Conservation (phyloP, 805 yeast genomes). For the Myxozyma melibiosi region DNA sequence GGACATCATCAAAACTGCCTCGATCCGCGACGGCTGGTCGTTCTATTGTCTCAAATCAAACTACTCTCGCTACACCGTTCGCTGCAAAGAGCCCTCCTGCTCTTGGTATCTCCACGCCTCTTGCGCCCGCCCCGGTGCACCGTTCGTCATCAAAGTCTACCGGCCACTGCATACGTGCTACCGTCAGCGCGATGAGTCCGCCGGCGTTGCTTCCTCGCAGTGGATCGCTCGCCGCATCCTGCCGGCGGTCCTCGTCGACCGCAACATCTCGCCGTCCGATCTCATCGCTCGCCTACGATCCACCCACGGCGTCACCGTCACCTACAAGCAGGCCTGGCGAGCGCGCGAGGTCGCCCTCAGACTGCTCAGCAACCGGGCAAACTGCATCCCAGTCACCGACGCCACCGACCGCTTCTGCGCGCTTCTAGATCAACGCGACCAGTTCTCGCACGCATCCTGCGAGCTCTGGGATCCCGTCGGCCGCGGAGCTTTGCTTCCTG, state of each 20-base stretch:
- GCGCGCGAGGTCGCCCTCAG: conserved; percentile 23
- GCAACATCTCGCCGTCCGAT: conserved; percentile 15
- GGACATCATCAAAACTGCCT: conserved; percentile 16
- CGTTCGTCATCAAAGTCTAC: conserved; percentile 21
- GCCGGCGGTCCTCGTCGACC: conserved; percentile 8
- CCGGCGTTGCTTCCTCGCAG: conserved; percentile 18
- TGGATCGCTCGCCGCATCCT: conserved; percentile 26
- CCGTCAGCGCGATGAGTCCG: neutral
- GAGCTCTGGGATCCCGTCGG: conserved; percentile 23
- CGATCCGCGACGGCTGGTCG: conserved; percentile 27
- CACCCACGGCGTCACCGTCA: conserved; percentile 9
- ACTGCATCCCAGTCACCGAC: conserved; percentile 10
- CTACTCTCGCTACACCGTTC: conserved; percentile 22
- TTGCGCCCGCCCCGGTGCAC: conserved; percentile 1
- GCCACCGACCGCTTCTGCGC: neutral
- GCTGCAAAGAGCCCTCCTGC: conserved; percentile 25
- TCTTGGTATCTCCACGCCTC: conserved; percentile 31
- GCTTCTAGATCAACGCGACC: conserved; percentile 1
- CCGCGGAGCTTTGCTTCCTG: conserved; percentile 20
- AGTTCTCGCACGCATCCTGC: conserved; percentile 6
- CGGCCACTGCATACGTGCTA: conserved; percentile 16
- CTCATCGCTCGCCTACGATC: conserved; percentile 9
- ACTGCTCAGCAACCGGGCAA: conserved; percentile 10
- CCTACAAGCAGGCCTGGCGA: conserved; percentile 32
- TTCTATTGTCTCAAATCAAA: conserved; percentile 27